Percentiles rank a stretch among this genome's conserved stretches.
phyloP scores from a whole-genome alignment of 768 basidiomycete species.

The Termitomyces sp. region DNA sequence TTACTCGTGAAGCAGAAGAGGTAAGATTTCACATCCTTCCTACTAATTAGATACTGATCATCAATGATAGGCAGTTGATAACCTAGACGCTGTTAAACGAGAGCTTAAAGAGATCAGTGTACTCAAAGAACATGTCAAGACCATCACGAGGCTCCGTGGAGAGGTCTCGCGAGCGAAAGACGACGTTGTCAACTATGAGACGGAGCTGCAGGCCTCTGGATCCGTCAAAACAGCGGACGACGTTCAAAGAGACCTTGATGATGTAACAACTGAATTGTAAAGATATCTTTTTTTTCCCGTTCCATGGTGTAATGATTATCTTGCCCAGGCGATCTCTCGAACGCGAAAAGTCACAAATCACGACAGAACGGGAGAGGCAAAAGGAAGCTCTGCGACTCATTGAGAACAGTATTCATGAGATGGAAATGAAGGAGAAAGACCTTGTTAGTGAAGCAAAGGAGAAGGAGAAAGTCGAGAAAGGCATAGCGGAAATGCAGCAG shows the following conservation, averaged over 20 bases:
- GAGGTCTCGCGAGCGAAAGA: slow-evolving; percentile 54
- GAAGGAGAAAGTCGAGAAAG: slow-evolving; percentile 48
- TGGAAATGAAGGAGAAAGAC: slow-evolving; percentile 58
- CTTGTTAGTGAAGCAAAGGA: slow-evolving; percentile 55
- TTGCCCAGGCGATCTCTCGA: slow-evolving; percentile 55
- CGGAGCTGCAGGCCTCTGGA: slow-evolving; percentile 64
- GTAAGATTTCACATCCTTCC: slow-evolving; percentile 28
- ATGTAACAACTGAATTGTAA: slow-evolving; percentile 60
- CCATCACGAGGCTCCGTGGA: slow-evolving; percentile 50
- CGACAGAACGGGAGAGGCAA: slow-evolving; percentile 59
- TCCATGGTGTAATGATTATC: background rate
- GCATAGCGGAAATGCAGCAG: slow-evolving; percentile 50
- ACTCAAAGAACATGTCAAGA: slow-evolving; percentile 57
- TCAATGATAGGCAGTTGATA: slow-evolving; percentile 42
- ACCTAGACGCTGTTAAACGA: slow-evolving; percentile 45
- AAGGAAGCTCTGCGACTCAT: slow-evolving; percentile 42
- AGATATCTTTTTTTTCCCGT: slow-evolving; percentile 17
- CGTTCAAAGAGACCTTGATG: slow-evolving; percentile 72
- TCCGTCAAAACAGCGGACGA: slow-evolving; percentile 81
- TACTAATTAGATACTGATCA: slow-evolving; percentile 1
- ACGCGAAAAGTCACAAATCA: slow-evolving; percentile 51
- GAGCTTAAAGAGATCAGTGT: slow-evolving; percentile 55
- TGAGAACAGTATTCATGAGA: slow-evolving; percentile 55
- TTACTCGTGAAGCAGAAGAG: slow-evolving; percentile 53
- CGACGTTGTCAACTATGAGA: slow-evolving; percentile 62